Conservation (phyloP, 179 eudicot species). For the Sideroxylon spinosum region DNA sequence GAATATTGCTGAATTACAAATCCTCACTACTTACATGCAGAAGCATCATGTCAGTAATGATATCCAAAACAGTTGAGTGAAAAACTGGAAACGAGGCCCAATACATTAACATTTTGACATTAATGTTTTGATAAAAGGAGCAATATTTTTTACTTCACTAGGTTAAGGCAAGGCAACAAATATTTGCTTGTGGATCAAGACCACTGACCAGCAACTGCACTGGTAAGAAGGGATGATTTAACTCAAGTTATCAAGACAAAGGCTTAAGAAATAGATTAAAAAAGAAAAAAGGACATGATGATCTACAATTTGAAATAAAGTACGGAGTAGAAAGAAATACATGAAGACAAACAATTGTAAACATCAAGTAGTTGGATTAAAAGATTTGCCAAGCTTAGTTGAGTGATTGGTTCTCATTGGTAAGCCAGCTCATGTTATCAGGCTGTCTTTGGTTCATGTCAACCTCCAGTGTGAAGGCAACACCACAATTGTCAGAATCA, state of each 20-base stretch:
- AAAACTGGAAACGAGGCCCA: background rate
- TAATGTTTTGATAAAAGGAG: background rate
- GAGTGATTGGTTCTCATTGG: background rate
- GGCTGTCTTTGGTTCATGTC: background rate
- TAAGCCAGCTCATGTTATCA: background rate
- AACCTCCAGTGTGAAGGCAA: background rate
- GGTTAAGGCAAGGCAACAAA: background rate
- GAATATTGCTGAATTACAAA: background rate
- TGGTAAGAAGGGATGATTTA: background rate
- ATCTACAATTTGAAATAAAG: background rate
- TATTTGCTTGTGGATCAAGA: background rate
- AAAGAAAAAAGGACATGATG: background rate
- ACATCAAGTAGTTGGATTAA: background rate
- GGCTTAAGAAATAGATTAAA: background rate
- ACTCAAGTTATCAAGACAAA: background rate
- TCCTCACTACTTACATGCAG: background rate
- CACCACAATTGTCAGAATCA: background rate
- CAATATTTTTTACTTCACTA: background rate
- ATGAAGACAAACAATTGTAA: background rate
- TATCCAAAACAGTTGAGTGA: background rate
- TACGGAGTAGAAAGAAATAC: background rate
- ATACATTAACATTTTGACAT: background rate
- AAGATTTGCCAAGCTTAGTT: background rate
- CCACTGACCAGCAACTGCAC: background rate
- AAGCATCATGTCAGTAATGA: constrained; percentile 7